These are phyloP conservation scores for Trypanosomatidae sp. DNA, from an alignment of 208 protist species.

Conservation along the genomic window DNA sequence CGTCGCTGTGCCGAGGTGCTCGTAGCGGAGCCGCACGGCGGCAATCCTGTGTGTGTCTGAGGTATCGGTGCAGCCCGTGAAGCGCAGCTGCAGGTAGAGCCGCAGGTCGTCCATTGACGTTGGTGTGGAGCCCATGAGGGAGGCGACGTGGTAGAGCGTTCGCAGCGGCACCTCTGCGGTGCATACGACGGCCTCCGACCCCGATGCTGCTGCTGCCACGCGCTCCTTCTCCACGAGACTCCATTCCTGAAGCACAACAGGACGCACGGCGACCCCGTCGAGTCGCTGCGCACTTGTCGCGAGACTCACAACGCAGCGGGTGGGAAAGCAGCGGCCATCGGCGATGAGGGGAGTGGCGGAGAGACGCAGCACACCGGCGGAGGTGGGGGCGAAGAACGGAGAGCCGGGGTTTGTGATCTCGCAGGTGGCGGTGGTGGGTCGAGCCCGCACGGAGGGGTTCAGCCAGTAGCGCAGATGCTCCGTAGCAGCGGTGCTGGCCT, in stretches of 20 bases:
- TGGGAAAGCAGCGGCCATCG: conserved; percentile 48
- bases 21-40: conserved; percentile 41
- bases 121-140: conserved; percentile 26
- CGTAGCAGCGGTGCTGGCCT: neutral
- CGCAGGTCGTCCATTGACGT: neutral
- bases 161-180: conserved; percentile 38
- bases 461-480: conserved; percentile 31
- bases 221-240: neutral
- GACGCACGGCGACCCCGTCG: conserved; percentile 38
- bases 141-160: conserved; percentile 53
- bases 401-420: conserved; percentile 39
- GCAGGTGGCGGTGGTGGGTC: conserved; percentile 48
- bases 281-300: conserved; percentile 45
- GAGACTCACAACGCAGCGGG: conserved; percentile 52
- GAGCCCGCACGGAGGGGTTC: conserved; percentile 38
- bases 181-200: neutral
- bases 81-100: conserved; percentile 59
- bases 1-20: conserved; percentile 13
- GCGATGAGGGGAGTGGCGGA: conserved; percentile 28
- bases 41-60: conserved; percentile 55
- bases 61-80: conserved; percentile 51
- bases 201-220: too few relatives aligned
- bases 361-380: conserved; percentile 34
- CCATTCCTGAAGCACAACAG: conserved; percentile 59
- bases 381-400: conserved; percentile 32